Base-by-base conservation (phyloP, 176 grass and related monocot species). In the Carex littledalei region DNA sequence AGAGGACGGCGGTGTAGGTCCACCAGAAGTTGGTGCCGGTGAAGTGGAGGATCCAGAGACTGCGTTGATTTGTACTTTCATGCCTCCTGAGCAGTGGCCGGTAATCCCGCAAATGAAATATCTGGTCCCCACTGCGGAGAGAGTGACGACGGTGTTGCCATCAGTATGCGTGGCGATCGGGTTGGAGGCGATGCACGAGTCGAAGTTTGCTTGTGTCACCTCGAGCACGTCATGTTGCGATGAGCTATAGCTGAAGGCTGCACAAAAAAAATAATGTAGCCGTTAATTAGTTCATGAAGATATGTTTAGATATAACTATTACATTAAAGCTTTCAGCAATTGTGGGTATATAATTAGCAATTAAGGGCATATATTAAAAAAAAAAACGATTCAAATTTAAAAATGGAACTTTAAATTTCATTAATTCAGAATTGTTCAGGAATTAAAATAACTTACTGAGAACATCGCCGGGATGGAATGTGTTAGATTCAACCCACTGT, bases 31-130 rank as follows among this genome's bases (percentile, higher is more conserved):
- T 10, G 16, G 35, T 13, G 2, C 26, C 15, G 57, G 58, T 11
- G 52, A 26, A 64, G 84, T 26, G 67, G 31, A 15, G 66, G 54
- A 26, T 47, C 39, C 32, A 26, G 50, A 29, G 87, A 87, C 79
- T 1, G 84, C 79, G 86, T 87, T 50, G 79, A 97, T 75, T 63
- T 86, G 84, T 68, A 94, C 87, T 84, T 94, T 94, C 90, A 91
- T 90, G 65, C 94, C 94, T 7, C 24, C 55, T 54, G 65, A 8
- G 86, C 94, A 97, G 90, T 97, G 94, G 0, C 82, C 86, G 2
- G 78, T 80, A 58, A 87, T 63, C 37, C 89, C 90, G 79, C 94
- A 97, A 76, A 97, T 87, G 91, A 97, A 97, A 89, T 97, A 94
- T 11, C 89, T 84, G 0, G 84, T 91, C 43, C 90, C 90, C 53